A percentile compares a stretch with the other conserved stretches of the same genome.
phyloP scores from a whole-genome alignment of 805 yeast genomes.

The Osmozyma mogii region DNA sequence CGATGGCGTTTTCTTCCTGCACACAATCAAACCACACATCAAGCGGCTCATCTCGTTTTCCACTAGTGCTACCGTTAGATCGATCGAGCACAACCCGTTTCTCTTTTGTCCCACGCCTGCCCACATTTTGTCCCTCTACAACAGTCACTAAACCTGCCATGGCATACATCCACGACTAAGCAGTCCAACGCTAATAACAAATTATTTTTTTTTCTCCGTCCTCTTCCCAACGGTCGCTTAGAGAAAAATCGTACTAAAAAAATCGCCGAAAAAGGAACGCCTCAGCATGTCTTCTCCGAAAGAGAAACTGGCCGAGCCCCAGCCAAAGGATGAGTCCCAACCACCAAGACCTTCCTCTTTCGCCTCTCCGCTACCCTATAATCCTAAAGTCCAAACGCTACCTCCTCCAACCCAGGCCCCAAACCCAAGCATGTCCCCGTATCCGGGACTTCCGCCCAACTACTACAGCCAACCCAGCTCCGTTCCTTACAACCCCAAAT shows the following conservation, averaged over 20 bases:
- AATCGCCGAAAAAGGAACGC: too few relatives aligned
- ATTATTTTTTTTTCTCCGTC: too few relatives aligned
- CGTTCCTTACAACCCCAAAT: slow-evolving; percentile 1
- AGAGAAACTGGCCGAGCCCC: too few relatives aligned
- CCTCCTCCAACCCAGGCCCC: slow-evolving; percentile 1
- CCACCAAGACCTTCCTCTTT: too few relatives aligned
- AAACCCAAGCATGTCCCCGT: background rate
- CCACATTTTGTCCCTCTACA: background rate
- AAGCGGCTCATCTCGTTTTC: background rate
- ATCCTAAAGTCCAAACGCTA: slow-evolving; percentile 1
- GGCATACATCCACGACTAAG: background rate
- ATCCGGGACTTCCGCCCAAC: background rate
- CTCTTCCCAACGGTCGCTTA: too few relatives aligned
- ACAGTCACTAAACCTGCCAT: background rate
- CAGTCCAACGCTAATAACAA: too few relatives aligned
- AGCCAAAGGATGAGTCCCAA: too few relatives aligned
- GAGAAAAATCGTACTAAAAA: too few relatives aligned
- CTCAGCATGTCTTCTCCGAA: too few relatives aligned
- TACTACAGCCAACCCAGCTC: slow-evolving; percentile 1
- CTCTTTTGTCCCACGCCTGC: background rate
- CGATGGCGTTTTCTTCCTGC: too few relatives aligned
- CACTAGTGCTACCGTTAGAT: background rate
- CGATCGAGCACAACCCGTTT: background rate
- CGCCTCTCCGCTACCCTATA: too few relatives aligned
- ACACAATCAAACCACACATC: slow-evolving; percentile 1